Percentiles rank a stretch among this genome's conserved stretches.
These are phyloP conservation scores for Sicyos baderoa DNA, from an alignment of 306 rosid species.

Conservation along the genomic window DNA sequence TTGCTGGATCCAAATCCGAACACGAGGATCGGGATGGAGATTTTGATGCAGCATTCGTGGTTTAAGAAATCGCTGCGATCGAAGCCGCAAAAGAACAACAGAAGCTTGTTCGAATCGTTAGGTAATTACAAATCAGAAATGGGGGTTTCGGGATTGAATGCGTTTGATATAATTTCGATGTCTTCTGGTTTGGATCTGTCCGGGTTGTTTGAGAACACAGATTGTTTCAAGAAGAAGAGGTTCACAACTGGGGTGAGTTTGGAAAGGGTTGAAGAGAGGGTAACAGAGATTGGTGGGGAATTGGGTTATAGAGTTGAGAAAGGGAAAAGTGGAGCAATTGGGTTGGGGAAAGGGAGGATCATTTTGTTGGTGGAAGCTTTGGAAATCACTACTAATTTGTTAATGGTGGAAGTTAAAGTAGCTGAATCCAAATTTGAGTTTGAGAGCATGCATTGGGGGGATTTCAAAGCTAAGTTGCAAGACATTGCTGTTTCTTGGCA, in stretches of 20 bases:
- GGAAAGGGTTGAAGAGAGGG: slow-evolving; percentile 47
- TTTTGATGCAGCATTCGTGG: slow-evolving; percentile 39
- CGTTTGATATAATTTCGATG: slow-evolving; percentile 84
- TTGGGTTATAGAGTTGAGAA: slow-evolving; percentile 55
- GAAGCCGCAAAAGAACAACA: slow-evolving; percentile 15
- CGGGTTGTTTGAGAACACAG: slow-evolving; percentile 50
- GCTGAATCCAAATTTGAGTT: slow-evolving; percentile 54
- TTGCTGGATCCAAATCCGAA: slow-evolving; percentile 73
- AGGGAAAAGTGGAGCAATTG: slow-evolving; percentile 53
- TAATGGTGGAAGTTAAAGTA: slow-evolving; percentile 45
- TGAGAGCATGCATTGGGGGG: slow-evolving; percentile 47
- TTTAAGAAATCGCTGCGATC: slow-evolving; percentile 33
- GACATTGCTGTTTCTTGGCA: slow-evolving; percentile 57
- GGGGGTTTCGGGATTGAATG: slow-evolving; percentile 40
- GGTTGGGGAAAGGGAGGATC: slow-evolving; percentile 58
- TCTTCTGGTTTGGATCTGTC: slow-evolving; percentile 77
- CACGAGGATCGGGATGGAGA: slow-evolving; percentile 40
- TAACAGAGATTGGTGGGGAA: slow-evolving; percentile 42
- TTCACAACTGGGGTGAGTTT: slow-evolving; percentile 37
- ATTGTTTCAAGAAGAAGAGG: slow-evolving; percentile 27
- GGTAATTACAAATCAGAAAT: slow-evolving; percentile 12
- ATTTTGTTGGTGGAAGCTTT: slow-evolving; percentile 41
- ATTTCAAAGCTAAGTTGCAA: slow-evolving; percentile 38
- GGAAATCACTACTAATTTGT: slow-evolving; percentile 39
- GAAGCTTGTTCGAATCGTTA: slow-evolving; percentile 22